phyloP scores from a whole-genome alignment of 331 rosid species.

The Rhamnella rubrinervis region DNA sequence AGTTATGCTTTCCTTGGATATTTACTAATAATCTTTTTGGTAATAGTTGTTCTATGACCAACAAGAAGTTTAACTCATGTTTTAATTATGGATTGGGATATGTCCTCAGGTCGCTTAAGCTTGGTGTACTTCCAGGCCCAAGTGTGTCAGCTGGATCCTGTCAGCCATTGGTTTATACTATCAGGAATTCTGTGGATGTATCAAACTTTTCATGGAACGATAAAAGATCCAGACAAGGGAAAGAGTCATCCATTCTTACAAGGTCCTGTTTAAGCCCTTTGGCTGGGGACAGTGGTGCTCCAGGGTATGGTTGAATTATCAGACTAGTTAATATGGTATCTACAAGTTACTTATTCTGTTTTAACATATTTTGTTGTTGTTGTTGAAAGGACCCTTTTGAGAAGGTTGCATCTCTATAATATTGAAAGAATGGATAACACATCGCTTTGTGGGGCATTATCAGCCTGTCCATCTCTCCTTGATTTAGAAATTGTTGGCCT shows the following conservation, averaged over 20 bases:
- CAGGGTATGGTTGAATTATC: slow-evolving; percentile 63
- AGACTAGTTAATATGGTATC: slow-evolving; percentile 22
- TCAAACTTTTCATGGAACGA: slow-evolving; percentile 89
- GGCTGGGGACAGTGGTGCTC: slow-evolving; percentile 61
- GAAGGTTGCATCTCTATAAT: slow-evolving; percentile 84
- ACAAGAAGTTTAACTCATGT: background rate
- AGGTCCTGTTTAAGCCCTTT: slow-evolving; percentile 94
- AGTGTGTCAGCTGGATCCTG: slow-evolving; percentile 60
- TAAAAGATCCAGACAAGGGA: slow-evolving; percentile 96
- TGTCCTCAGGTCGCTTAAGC: slow-evolving; percentile 82
- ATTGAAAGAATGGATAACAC: slow-evolving; percentile 87
- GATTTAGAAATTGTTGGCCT: slow-evolving; percentile 98
- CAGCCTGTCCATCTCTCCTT: slow-evolving; percentile 82
- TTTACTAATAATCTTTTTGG: background rate
- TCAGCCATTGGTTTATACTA: slow-evolving; percentile 67
- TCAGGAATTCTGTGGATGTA: slow-evolving; percentile 72
- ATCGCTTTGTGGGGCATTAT: slow-evolving; percentile 75
- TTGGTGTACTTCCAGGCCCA: slow-evolving; percentile 83
- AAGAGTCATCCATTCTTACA: slow-evolving; percentile 83
- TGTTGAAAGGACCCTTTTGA: slow-evolving; percentile 64
- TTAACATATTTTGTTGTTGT: slow-evolving; percentile 18
- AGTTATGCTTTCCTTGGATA: background rate
- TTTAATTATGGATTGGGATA: slow-evolving; percentile 4
- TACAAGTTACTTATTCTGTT: slow-evolving; percentile 18
- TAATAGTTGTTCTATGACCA: background rate